phyloP scores from a whole-genome alignment of 1,284 basidiomycete genomes.

The Albatrellus sp. region DNA sequence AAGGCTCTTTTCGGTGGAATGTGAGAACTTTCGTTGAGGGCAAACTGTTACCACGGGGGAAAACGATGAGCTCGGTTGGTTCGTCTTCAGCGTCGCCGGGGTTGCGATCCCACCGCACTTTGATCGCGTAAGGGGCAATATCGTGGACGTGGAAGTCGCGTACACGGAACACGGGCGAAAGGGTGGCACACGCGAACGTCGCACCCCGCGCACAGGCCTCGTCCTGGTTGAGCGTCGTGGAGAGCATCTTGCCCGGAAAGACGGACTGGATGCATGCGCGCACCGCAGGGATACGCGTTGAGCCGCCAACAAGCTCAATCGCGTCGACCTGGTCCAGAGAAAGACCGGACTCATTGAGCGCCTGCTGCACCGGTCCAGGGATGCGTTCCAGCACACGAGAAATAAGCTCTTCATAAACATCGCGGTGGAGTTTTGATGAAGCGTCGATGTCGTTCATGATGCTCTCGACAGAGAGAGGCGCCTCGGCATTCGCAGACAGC shows the following conservation, averaged over 20 bases:
- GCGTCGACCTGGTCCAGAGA: conserved; percentile 48
- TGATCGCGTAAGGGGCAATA: conserved; percentile 77
- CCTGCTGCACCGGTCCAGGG: conserved; percentile 39
- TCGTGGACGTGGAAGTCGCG: conserved; percentile 85
- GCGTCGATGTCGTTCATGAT: conserved; percentile 86
- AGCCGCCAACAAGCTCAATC: conserved; percentile 60
- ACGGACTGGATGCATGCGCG: conserved; percentile 51
- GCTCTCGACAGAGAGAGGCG: conserved; percentile 82
- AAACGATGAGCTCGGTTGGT: conserved; percentile 70
- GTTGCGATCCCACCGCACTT: conserved; percentile 71
- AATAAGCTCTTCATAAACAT: conserved; percentile 48
- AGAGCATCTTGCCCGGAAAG: conserved; percentile 62
- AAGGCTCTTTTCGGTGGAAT: conserved; percentile 82
- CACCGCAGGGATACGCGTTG: conserved; percentile 58
- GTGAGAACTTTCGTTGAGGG: conserved; percentile 91
- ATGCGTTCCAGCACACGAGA: conserved; percentile 41
- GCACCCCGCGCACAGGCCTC: conserved; percentile 90
- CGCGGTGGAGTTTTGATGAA: conserved; percentile 43
- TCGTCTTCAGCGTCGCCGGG: conserved; percentile 76
- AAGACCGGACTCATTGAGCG: conserved; percentile 45
- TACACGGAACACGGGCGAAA: conserved; percentile 92
- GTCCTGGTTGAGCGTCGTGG: conserved; percentile 88
- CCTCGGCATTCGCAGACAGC: conserved; percentile 74
- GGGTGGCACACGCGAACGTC: conserved; percentile 88
- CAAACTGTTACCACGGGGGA: conserved; percentile 70